Evolutionary conservation across 1,284 basidiomycete species (phyloP), one percentile per base, ranked within the genome.

Genomic region (Rhodotorula sp.): DNA sequence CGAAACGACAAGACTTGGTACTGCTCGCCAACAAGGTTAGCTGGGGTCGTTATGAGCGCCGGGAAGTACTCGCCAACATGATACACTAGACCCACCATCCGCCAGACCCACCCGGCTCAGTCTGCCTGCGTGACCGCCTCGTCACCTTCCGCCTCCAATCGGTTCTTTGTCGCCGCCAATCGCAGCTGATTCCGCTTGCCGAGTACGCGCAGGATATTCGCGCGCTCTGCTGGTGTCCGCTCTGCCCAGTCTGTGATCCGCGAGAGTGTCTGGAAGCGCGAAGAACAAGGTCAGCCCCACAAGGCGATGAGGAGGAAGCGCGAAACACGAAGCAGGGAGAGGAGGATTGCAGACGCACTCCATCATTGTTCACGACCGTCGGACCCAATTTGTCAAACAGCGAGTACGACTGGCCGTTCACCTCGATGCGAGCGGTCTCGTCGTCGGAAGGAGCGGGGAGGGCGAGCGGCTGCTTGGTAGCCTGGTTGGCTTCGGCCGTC

Each of bases 101-200:
- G 40, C 40, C 40, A 44, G 40, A 11, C 28, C 24, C 26, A 7
- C 10, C 26, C 9, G 15, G 9, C 16, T 44, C 56, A 44, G 18
- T 9, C 20, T 26, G 18, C 26, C n/a, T 28, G 51, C 51, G 15
- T 11, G 28, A 13, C 40, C 28, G n/a, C 55, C 13, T 7, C 48
- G 4, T 24, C 48, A 40, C 15, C 54, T 34, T 40, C 8, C 0
- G n/a, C 40, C 10, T 15, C 56, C 20, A 70, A 31, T 48, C 70
- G 62, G 10, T 64, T 55, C 50, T 63, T 67, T 50, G 70, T 72
- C 59, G 37, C 48, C 6, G 65, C 65, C 28, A 74, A 52, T 18
- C 72, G 31, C 24, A 69, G 60, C 54, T 46, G 37, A n/a, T 74
- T 74, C n/a, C 72, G 46, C 58, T 69, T 69, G 18, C 72, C 72